phyloP scores from a whole-genome alignment of 352 stramenopile genomes.

The Plasmopara halstedii region DNA sequence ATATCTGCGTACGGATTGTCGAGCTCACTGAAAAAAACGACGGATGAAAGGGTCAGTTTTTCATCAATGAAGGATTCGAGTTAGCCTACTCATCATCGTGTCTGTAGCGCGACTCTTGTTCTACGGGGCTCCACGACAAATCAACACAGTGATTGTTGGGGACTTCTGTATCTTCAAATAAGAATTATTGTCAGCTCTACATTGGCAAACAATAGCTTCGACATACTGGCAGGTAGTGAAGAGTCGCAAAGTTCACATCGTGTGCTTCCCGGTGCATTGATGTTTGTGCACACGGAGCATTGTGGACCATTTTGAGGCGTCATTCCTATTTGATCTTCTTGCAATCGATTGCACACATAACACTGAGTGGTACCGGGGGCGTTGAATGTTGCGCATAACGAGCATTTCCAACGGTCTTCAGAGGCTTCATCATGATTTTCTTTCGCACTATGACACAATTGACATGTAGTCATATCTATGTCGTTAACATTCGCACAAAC shows the following conservation, averaged over 20 bases:
- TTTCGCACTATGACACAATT: conserved; percentile 13
- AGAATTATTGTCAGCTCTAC: no score
- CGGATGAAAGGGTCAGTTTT: conserved; percentile 1
- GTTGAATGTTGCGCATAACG: conserved; percentile 18
- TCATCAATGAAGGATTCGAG: background rate
- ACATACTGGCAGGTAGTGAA: conserved; percentile 10
- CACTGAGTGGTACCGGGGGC: conserved; percentile 7
- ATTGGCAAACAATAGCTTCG: background rate
- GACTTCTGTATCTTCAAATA: background rate
- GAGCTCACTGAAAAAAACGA: conserved; percentile 18
- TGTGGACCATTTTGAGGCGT: conserved; percentile 13
- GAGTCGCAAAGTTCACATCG: conserved; percentile 54
- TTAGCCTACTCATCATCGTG: conserved; percentile 7
- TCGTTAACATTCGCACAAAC: conserved; percentile 24
- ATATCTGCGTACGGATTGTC: conserved; percentile 36
- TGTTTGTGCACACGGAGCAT: conserved; percentile 53
- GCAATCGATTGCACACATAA: conserved; percentile 16
- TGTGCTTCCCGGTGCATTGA: conserved; percentile 26
- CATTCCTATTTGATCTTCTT: conserved; percentile 2
- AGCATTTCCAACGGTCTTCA: conserved; percentile 15
- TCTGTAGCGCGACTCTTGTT: conserved; percentile 6
- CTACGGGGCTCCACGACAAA: conserved; percentile 23
- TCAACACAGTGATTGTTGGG: conserved; percentile 23
- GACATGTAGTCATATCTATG: conserved; percentile 7
- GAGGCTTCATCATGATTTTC: background rate